These are phyloP conservation scores for Aspergillus sp. DNA, from an alignment of 2,329 filamentous ascomycete species.

Conservation along the genomic window DNA sequence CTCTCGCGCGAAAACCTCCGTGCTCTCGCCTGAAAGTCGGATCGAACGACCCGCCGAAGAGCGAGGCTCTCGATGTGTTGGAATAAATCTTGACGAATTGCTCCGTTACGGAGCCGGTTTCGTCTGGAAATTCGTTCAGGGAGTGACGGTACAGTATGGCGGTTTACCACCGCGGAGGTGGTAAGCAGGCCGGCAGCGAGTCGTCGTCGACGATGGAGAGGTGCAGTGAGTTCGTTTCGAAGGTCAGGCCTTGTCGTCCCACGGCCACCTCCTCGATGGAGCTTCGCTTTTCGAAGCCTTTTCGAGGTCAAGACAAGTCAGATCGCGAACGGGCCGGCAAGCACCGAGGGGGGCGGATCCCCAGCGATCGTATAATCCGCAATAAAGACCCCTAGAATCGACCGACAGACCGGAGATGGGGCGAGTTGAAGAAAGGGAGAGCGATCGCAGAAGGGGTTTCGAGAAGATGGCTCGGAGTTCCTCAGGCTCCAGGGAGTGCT, in stretches of 20 bases:
- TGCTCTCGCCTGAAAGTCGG: slow-evolving; percentile 50
- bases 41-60: slow-evolving; percentile 58
- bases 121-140: slow-evolving; percentile 22
- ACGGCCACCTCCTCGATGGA: slow-evolving; percentile 2
- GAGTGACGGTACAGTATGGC: slow-evolving; percentile 31
- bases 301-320: slow-evolving; percentile 16
- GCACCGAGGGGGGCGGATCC: slow-evolving; percentile 5
- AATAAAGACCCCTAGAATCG: slow-evolving; percentile 7
- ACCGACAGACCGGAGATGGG: slow-evolving; percentile 9
- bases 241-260: slow-evolving; percentile 6
- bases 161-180: slow-evolving; percentile 34
- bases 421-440: neutral
- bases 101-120: slow-evolving; percentile 41
- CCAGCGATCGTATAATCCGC: slow-evolving; percentile 13
- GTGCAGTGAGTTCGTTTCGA: neutral
- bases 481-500: slow-evolving; percentile 1
- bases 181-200: slow-evolving; percentile 7
- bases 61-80: slow-evolving; percentile 58
- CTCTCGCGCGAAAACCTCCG: slow-evolving; percentile 52
- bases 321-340: slow-evolving; percentile 4
- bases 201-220: neutral
- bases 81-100: slow-evolving; percentile 54
- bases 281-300: slow-evolving; percentile 7
- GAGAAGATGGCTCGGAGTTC: slow-evolving; percentile 2
- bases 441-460: neutral